Evolutionary conservation across 1,139 yeast species (phyloP).

Genomic region (Zygosaccharomyces sapae): DNA sequence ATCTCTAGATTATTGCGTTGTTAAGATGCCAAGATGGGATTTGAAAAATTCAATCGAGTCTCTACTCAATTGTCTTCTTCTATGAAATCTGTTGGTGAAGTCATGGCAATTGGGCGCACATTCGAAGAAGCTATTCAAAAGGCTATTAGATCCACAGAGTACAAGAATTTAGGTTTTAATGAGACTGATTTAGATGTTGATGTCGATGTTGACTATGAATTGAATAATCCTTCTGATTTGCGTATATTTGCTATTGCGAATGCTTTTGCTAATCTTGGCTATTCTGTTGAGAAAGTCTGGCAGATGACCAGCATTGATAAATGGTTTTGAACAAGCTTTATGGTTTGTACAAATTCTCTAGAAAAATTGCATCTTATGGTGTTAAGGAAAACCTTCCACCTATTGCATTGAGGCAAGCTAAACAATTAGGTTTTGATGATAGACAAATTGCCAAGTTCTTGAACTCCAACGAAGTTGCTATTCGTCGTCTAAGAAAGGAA

Average conservation of each 20-base stretch:
- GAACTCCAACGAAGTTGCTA: conserved; percentile 87
- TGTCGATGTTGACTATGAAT: conserved; percentile 82
- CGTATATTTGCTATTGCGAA: conserved; percentile 96
- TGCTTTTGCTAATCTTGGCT: conserved; percentile 71
- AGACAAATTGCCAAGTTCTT: conserved; percentile 91
- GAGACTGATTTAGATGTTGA: conserved; percentile 67
- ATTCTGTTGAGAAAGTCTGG: conserved; percentile 91
- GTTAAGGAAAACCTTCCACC: conserved; percentile 59
- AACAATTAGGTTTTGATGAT: conserved; percentile 96
- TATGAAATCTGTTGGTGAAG: conserved; percentile 99
- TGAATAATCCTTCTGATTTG: conserved; percentile 94
- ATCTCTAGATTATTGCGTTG: conserved; percentile 93
- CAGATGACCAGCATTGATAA: conserved; percentile 88
- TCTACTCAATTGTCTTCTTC: conserved; percentile 84
- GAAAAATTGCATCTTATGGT: conserved; percentile 57
- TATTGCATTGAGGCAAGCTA: conserved; percentile 71
- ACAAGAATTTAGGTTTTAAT: conserved; percentile 90
- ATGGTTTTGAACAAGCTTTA: conserved; percentile 91
- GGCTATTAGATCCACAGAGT: conserved; percentile 95
- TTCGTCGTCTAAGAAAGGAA: conserved; percentile 86
- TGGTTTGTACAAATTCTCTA: conserved; percentile 66
- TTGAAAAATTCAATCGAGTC: conserved; percentile 92
- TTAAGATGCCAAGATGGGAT: conserved; percentile 99
- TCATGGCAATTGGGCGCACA: conserved; percentile 96
- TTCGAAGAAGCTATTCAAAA: conserved; percentile 98